A percentile compares a stretch with the other conserved stretches of the same genome.
These are phyloP conservation scores for Rhizoclosmatium globosum DNA, from an alignment of 192 early-diverging fungal species.

Conservation along the genomic window DNA sequence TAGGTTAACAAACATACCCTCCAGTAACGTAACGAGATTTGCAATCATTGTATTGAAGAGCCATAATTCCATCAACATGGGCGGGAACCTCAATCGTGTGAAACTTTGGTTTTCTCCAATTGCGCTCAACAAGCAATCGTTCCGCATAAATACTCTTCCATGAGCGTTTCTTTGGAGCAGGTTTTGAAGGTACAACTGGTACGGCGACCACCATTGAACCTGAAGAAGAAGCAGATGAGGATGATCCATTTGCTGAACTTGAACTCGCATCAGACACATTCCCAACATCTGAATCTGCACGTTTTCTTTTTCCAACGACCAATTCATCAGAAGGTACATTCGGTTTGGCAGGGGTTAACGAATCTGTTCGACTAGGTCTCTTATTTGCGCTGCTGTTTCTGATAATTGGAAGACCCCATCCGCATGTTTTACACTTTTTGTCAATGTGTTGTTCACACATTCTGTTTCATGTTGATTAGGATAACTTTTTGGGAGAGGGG, in stretches of 20 bases:
- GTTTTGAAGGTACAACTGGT: not conserved
- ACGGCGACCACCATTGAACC: not conserved
- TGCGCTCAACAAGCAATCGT: constrained; percentile 88
- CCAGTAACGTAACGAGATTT: constrained; percentile 80
- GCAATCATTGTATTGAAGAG: constrained; percentile 85
- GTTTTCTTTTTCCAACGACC: constrained; percentile 21
- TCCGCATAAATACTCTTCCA: constrained; percentile 98
- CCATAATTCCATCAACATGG: constrained; percentile 92
- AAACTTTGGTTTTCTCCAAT: constrained; percentile 91
- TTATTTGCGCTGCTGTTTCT: constrained; percentile 10
- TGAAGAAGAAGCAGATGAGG: not conserved
- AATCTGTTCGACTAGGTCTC: not conserved
- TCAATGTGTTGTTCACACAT: constrained; percentile 99
- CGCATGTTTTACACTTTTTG: constrained; percentile 93
- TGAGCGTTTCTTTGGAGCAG: constrained; percentile 58
- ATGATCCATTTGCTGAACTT: not conserved
- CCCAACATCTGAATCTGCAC: constrained; percentile 15
- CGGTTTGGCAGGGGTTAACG: too few species aligned
- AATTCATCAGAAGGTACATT: too few species aligned
- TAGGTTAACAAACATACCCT: constrained; percentile 48
- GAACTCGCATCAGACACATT: not conserved
- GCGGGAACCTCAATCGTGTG: constrained; percentile 68
- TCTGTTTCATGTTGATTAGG: constrained; percentile 25
- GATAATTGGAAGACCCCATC: constrained; percentile 78
- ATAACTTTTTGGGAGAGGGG: not conserved